These are phyloP conservation scores for Malus sieversii DNA, from an alignment of 306 rosid genomes.

Conservation along the genomic window DNA sequence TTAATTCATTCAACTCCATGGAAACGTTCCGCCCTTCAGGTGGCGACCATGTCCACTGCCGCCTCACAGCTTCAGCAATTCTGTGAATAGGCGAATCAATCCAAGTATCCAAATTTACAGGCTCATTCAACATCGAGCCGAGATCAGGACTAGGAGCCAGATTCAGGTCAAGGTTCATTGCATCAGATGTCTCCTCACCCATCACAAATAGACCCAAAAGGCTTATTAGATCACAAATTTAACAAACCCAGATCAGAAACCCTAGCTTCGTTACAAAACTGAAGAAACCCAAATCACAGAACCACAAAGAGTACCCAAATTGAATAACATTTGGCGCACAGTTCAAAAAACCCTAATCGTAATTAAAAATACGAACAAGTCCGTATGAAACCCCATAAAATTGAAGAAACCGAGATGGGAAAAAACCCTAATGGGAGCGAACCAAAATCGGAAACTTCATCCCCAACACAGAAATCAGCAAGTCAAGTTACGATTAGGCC, in stretches of 20 bases:
- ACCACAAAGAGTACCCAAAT: not conserved
- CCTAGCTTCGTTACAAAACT: conserved; percentile 23
- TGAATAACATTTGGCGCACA: not conserved
- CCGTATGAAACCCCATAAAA: conserved; percentile 10
- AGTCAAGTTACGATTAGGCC: conserved; percentile 4
- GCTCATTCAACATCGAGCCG: conserved; percentile 27
- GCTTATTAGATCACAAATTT: conserved; percentile 21
- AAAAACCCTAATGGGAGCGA: conserved; percentile 18
- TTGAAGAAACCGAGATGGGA: not conserved
- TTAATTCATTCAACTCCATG: conserved; percentile 47
- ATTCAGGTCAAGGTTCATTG: conserved; percentile 96
- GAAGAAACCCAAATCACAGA: conserved; percentile 27
- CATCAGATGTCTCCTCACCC: conserved; percentile 73
- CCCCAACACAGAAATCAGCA: not conserved
- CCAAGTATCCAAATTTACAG: conserved; percentile 55
- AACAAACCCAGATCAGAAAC: conserved; percentile 28
- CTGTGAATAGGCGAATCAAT: conserved; percentile 43
- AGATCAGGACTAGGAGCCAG: conserved; percentile 80
- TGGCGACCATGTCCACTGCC: conserved; percentile 51
- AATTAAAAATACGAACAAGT: not conserved
- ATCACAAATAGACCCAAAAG: conserved; percentile 34
- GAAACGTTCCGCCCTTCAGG: conserved; percentile 48
- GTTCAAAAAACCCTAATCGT: conserved; percentile 5
- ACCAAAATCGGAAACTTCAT: conserved; percentile 8
- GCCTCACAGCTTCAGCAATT: conserved; percentile 46